Conservation (phyloP, 257 asterid species). For the Nicotiana attenuata region DNA sequence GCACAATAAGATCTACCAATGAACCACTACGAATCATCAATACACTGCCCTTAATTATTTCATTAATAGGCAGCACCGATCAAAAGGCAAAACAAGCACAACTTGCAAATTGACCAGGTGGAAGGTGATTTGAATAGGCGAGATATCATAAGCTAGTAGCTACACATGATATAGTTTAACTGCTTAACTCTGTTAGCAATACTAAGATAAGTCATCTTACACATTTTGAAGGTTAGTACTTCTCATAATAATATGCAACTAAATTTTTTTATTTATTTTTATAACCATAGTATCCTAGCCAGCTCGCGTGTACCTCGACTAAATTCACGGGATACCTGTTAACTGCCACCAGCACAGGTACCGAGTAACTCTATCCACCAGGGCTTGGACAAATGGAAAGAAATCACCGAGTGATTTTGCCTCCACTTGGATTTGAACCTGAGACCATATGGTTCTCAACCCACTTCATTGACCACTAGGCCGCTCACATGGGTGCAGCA, state of each 20-base stretch:
- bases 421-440: too few relatives aligned
- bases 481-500: too few relatives aligned
- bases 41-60: not conserved
- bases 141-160: not conserved
- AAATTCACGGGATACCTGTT: too few relatives aligned
- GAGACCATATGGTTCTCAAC: too few relatives aligned
- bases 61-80: not conserved
- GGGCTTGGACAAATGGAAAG: too few relatives aligned
- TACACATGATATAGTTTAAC: not conserved
- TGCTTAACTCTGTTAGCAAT: not conserved
- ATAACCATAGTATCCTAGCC: too few relatives aligned
- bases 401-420: too few relatives aligned
- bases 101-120: not conserved
- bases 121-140: not conserved
- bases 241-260: not conserved
- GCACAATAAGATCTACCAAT: not conserved
- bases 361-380: too few relatives aligned
- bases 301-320: too few relatives aligned
- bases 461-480: too few relatives aligned
- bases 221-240: not conserved
- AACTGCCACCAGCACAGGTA: too few relatives aligned
- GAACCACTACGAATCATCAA: not conserved
- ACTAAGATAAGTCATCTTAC: not conserved
- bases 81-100: not conserved
- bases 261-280: not conserved